Base-by-base conservation (phyloP, 352 stramenopile species). In the Aphanomyces invadans region DNA sequence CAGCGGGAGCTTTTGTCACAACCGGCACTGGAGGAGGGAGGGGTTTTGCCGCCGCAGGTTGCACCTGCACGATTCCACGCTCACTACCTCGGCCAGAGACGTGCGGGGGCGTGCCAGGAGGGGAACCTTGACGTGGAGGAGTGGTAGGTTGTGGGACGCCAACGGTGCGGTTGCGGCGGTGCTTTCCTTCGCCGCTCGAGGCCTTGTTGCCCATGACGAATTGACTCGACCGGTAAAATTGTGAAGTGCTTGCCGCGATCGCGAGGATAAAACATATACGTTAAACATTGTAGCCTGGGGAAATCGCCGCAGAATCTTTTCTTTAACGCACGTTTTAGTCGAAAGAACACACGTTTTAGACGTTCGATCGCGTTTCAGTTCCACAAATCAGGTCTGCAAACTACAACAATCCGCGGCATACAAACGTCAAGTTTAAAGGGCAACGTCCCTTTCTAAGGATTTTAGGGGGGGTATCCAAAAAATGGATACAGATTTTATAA, bases 21-120 rank as follows among this genome's bases (percentile, higher is more conserved):
- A 62, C 53, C 11, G 59, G 32, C 38, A 65, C 59, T 12, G 59
- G 12, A n/a, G 59, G 59, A 62, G 59, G 59, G 10, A 54, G 45
- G 29, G 59, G 36, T 36, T 65, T 65, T 4, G 42, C 32, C 4
- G 28, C 38, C 19, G 32, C 59, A n/a, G n/a, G n/a, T n/a, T n/a
- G n/a, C n/a, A n/a, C n/a, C n/a, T n/a, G n/a, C n/a, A n/a, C n/a
- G n/a, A n/a, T n/a, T 23, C 31, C 21, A n/a, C n/a, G 38, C 44
- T 23, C 21, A 25, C 21, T 55, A 15, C 25, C 32, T 38, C 5
- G 33, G 25, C 26, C 36, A n/a, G 59, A 42, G 15, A 7, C 12
- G n/a, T 26, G 32, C 21, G 59, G 59, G 28, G 59, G 59, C 19
- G 59, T 65, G 5, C 59, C 59, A 62, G 59, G 59, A 17, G 57